These are phyloP conservation scores for Microdochium bolleyi DNA, from an alignment of 2,329 filamentous ascomycete species.

Conservation along the genomic window DNA sequence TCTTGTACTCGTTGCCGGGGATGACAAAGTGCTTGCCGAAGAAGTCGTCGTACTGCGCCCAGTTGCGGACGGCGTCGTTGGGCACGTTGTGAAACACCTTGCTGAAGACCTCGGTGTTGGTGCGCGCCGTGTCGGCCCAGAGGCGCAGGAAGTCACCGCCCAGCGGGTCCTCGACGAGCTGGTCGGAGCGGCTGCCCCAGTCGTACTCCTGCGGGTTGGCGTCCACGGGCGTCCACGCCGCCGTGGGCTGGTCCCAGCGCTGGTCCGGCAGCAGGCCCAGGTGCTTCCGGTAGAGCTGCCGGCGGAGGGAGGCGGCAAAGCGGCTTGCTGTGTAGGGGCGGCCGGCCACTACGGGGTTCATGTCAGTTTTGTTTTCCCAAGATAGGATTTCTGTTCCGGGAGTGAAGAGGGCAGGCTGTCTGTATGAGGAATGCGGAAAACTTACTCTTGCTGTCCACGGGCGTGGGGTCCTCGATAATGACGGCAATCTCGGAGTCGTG, in stretches of 20 bases:
- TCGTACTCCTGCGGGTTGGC: conserved; percentile 65
- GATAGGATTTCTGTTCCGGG: background rate
- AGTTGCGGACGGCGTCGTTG: conserved; percentile 58
- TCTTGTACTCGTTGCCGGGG: conserved; percentile 32
- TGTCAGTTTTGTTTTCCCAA: background rate
- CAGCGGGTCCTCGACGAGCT: conserved; percentile 68
- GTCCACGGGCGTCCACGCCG: conserved; percentile 70
- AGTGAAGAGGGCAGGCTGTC: background rate
- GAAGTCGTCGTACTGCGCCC: conserved; percentile 67
- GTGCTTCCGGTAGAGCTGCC: conserved; percentile 86
- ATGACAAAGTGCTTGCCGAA: conserved; percentile 60
- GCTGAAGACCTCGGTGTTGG: conserved; percentile 74
- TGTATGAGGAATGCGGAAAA: background rate
- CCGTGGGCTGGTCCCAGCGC: conserved; percentile 54
- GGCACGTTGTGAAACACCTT: conserved; percentile 77
- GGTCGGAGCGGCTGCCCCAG: conserved; percentile 59
- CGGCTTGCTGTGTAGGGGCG: conserved; percentile 61
- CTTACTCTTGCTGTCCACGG: conserved; percentile 47
- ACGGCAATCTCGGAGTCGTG: conserved; percentile 91
- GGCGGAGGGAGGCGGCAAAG: conserved; percentile 73
- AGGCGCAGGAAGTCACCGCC: conserved; percentile 58
- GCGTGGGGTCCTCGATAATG: conserved; percentile 69
- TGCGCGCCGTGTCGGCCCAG: conserved; percentile 66
- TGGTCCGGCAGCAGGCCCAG: conserved; percentile 76
- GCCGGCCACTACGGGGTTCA: conserved; percentile 54